Base-by-base conservation (phyloP, 2,329 filamentous ascomycete species). In the Rutstroemia sydowiana region DNA sequence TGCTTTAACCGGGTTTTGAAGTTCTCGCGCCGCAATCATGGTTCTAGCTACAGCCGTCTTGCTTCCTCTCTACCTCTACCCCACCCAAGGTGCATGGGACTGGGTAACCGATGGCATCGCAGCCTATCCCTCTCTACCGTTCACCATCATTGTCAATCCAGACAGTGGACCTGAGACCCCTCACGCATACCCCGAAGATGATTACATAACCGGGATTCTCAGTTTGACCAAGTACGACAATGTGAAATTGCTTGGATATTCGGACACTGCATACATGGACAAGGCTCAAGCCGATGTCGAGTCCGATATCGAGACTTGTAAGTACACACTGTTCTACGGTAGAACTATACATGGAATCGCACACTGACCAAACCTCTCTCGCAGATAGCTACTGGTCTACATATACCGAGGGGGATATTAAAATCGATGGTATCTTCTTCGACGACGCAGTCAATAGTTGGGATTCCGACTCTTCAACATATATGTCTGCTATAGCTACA, bases 381-480 rank as follows among this genome's bases (percentile, higher is more conserved):
- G 5, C 3, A 51, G 49, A 52, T 26, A 47, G 47, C 18, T 48
- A 52, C 45, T 52, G 44, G 50, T 52, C 50, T 6, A 52, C 44
- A 1, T 48, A 52, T 11, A 52, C 44, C 9, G 7, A 36, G 20
- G 14, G 7, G 2, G 21, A 52, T 10, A 52, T 48, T 9, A n/a
- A 18, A 0, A 1, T 52, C 5, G 23, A 37, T 16, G 44, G 50
- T 8, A 47, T 52, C 13, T 52, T 52, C 30, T 52, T 42, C 37
- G 44, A 52, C 11, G 37, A 52, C 18, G 28, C 30, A 11, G n/a
- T 52, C n/a, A 32, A 20, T 5, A 8, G n/a, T 3, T 52, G 44
- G 44, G 36, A 36, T 8, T 9, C 18, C 8, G 8, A 0, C 10
- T 31, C 45, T 16, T 52, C 45, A 10, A 16, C 3, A 11, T 52